Evolutionary conservation across 2,329 filamentous ascomycete species (phyloP).

Genomic region (Fusarium setosum): DNA sequence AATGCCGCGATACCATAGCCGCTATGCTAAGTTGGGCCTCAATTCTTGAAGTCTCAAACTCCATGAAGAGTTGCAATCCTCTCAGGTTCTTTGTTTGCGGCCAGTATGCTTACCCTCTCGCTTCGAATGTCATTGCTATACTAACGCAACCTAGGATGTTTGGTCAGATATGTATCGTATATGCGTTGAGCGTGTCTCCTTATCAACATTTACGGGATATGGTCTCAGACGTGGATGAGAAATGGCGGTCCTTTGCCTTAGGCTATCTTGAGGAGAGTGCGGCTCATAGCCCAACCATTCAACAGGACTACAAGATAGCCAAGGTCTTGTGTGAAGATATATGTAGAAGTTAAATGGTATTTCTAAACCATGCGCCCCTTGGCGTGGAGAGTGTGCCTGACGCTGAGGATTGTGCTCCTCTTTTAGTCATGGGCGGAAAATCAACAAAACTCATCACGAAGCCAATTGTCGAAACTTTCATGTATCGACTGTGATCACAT

Average conservation of each 20-base stretch:
- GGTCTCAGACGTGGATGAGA: constrained; percentile 10
- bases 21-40: constrained; percentile 20
- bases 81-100: constrained; percentile 29
- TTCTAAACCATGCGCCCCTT: background rate
- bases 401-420: no score
- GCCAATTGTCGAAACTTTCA: no score
- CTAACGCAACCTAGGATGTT: constrained; percentile 6
- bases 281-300: constrained; percentile 11
- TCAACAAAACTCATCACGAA: no score
- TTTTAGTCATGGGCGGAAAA: no score
- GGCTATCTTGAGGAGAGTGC: constrained; percentile 11
- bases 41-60: constrained; percentile 15
- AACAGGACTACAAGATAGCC: constrained; percentile 28
- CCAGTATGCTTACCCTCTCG: constrained; percentile 6
- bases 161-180: constrained; percentile 28
- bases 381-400: no score
- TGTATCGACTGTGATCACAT: no score
- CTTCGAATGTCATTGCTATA: accelerated
- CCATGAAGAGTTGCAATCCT: constrained; percentile 31
- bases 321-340: constrained; percentile 25
- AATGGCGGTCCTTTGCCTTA: constrained; percentile 17
- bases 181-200: constrained; percentile 24
- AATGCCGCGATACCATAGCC: constrained; percentile 23
- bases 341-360: constrained; percentile 1
- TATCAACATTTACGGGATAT: constrained; percentile 25